These are phyloP conservation scores for Fusarium anguioides DNA, from an alignment of 2,329 filamentous ascomycete genomes.

Conservation along the genomic window DNA sequence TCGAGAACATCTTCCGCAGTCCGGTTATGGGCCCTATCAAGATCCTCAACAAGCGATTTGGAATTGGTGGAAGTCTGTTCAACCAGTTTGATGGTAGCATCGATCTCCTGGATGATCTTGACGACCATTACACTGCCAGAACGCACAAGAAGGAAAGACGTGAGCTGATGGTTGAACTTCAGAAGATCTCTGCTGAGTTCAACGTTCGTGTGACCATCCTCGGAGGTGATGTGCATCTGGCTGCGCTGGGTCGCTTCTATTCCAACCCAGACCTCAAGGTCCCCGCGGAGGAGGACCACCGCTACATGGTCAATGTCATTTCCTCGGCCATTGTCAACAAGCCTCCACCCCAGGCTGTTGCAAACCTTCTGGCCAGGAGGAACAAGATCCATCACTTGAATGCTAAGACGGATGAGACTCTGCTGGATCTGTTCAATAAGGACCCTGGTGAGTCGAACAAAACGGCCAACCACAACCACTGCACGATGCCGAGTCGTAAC, in stretches of 20 bases:
- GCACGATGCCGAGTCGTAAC: conserved; percentile 93
- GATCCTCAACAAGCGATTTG: conserved; percentile 90
- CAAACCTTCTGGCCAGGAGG: conserved; percentile 88
- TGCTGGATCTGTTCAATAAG: conserved; percentile 91
- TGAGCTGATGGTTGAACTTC: conserved; percentile 81
- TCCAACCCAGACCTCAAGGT: conserved; percentile 84
- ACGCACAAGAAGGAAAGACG: conserved; percentile 92
- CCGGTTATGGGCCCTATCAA: conserved; percentile 90
- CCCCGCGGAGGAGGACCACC: conserved; percentile 82
- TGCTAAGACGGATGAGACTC: conserved; percentile 85
- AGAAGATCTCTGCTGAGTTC: conserved; percentile 84
- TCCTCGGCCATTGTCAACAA: conserved; percentile 97
- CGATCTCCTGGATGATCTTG: conserved; percentile 90
- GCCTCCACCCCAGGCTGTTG: conserved; percentile 86
- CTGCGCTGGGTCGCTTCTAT: conserved; percentile 93
- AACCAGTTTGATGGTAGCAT: conserved; percentile 95
- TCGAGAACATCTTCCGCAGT: conserved; percentile 90
- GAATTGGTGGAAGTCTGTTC: conserved; percentile 84
- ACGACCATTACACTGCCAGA: conserved; percentile 94
- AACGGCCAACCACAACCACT: conserved; percentile 79
- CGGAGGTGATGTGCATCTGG: conserved; percentile 92
- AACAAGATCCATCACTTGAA: conserved; percentile 84
- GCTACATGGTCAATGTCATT: conserved; percentile 95
- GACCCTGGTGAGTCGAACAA: conserved; percentile 84
- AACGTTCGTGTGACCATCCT: conserved; percentile 92